Conservation (phyloP, 2,329 filamentous ascomycete genomes). For the Calonectria ilicicola region DNA sequence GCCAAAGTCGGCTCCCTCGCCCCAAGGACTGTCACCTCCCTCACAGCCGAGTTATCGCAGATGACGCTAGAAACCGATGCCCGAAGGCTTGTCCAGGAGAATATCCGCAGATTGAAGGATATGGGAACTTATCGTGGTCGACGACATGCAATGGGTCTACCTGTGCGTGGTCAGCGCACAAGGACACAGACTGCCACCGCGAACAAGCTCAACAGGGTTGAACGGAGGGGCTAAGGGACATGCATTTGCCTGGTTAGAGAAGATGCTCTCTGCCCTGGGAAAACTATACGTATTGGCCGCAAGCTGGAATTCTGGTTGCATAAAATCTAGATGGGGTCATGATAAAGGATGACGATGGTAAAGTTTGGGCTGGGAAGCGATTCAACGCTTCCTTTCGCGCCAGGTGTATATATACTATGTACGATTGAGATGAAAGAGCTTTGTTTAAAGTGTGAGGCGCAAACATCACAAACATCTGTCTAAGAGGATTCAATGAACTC, state of each 20-base stretch:
- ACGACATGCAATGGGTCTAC: slow-evolving; percentile 91
- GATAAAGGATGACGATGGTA: not conserved
- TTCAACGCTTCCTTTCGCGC: slow-evolving; percentile 38
- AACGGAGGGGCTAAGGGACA: slow-evolving; percentile 49
- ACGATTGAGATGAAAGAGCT: slow-evolving; percentile 39
- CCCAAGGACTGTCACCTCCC: slow-evolving; percentile 80
- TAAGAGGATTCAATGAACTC: slow-evolving; percentile 12
- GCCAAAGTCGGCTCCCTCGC: slow-evolving; percentile 82
- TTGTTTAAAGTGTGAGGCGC: slow-evolving; percentile 16
- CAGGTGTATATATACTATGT: slow-evolving; percentile 48
- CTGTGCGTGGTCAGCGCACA: slow-evolving; percentile 90
- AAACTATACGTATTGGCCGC: not conserved
- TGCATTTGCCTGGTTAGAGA: not conserved
- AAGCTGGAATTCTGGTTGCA: not conserved
- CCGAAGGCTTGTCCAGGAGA: slow-evolving; percentile 80
- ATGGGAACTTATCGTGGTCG: slow-evolving; percentile 92
- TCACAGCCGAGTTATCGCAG: slow-evolving; percentile 86
- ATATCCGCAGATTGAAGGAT: slow-evolving; percentile 87
- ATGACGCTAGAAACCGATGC: slow-evolving; percentile 97
- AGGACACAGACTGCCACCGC: slow-evolving; percentile 76
- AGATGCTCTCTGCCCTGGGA: not conserved
- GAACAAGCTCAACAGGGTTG: slow-evolving; percentile 71
- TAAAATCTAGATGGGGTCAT: not conserved
- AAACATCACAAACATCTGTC: not conserved
- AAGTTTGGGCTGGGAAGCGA: slow-evolving; percentile 15